These are phyloP conservation scores for Lenwebbia sp. DNA, from an alignment of 345 rosid genomes.

Conservation along the genomic window DNA sequence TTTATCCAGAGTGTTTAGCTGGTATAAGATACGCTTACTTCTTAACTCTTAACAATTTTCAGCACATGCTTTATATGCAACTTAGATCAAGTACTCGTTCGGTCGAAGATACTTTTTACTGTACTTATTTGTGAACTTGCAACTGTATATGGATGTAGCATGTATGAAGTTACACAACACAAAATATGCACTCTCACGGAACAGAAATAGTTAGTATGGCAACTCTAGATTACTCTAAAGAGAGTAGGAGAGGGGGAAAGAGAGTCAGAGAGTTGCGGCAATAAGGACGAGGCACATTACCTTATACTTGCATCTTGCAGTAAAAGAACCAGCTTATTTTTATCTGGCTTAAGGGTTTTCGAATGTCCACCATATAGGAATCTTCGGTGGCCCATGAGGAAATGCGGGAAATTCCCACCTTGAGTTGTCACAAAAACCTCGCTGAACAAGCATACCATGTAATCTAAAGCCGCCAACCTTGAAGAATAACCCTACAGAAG, in stretches of 20 bases:
- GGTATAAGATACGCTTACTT: not conserved
- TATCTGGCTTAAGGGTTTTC: conserved; percentile 80
- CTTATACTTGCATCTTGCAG: conserved; percentile 70
- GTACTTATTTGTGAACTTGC: not conserved
- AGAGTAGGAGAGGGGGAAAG: not conserved
- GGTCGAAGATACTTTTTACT: not conserved
- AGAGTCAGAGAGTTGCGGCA: not conserved
- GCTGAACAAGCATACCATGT: conserved; percentile 75
- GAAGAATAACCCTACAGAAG: conserved; percentile 68
- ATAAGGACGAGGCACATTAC: conserved; percentile 16
- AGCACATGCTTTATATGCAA: not conserved
- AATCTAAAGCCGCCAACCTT: conserved; percentile 93
- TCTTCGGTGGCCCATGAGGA: conserved; percentile 91
- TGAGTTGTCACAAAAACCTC: conserved; percentile 92
- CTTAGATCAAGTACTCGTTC: not conserved
- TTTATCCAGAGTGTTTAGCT: too few species aligned
- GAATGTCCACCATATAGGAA: conserved; percentile 82
- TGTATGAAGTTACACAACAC: not conserved
- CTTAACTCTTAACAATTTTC: not conserved
- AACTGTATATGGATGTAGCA: not conserved
- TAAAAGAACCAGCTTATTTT: conserved; percentile 64
- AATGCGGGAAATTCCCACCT: conserved; percentile 95
- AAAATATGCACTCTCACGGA: not conserved
- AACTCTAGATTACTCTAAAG: not conserved
- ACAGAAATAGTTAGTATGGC: not conserved